Base-by-base conservation (phyloP, 2,329 filamentous ascomycete species). In the Geosmithia flava region DNA sequence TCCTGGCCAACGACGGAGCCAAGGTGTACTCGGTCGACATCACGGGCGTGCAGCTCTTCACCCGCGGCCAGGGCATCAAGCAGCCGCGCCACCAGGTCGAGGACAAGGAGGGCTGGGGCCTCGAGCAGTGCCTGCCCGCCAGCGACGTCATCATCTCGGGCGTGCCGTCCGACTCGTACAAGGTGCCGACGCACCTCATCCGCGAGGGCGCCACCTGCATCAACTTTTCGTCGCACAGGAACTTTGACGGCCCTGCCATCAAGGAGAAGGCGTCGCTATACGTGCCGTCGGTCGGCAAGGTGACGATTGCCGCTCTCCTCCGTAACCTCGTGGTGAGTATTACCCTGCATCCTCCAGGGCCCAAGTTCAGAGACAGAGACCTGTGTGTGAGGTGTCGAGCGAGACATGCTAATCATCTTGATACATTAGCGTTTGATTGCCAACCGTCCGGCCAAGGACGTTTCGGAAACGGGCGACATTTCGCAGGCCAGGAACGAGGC, bases 211-310 rank as follows among this genome's bases (percentile, higher is more conserved):
- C 87, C 29, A 87, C 95, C n/a, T 98, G 93, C 74, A 90, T 98
- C 70, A 98, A 98, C 69, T 97, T 98, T 65, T 94, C 89, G 7
- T 95, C 87, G 47, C 88, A 86, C 66, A 87, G 90, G 71, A 97
- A 98, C 69, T 97, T 97, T 66, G 83, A 83, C 52, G 76, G 75
- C 1, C 81, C 85, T 0, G 85, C 86, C 45, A 81, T 97, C 55
- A 97, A 95, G 69, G 86, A 96, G 64, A 95, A 90, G 71, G 93
- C 93, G 2, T 89, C 88, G 5, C 95, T 98, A 58, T 98, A 96
- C 58, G 90, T 97, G 17, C 93, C 93, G 1, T 93, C 91, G 0
- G 94, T 96, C 55, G 93, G 93, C 57, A 98, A 97, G 71, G 91
- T 97, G 45, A 98, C 93, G 0, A 97, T 97, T 62, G 87, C 91